These are phyloP conservation scores for Pseudozyma tsukubaensis DNA, from an alignment of 1,284 basidiomycete genomes.

Conservation along the genomic window DNA sequence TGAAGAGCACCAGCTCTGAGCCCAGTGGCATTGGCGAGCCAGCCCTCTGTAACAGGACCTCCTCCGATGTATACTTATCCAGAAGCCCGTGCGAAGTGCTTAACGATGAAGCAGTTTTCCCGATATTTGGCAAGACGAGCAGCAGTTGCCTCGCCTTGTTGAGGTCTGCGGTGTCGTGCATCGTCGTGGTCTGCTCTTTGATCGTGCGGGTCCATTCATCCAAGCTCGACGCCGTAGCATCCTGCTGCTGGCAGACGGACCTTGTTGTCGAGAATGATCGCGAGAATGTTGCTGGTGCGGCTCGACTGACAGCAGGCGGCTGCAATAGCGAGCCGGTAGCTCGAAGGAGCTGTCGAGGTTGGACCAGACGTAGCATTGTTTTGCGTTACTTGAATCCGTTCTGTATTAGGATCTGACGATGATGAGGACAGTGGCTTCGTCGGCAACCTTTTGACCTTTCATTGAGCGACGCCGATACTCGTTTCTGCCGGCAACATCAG, in stretches of 20 bases:
- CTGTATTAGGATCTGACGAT: too few relatives aligned
- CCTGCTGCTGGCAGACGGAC: not conserved
- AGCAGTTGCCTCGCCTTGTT: slow-evolving; percentile 45
- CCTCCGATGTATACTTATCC: slow-evolving; percentile 26
- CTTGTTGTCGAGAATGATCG: slow-evolving; percentile 3
- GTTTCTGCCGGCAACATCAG: too few relatives aligned
- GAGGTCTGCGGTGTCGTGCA: slow-evolving; percentile 41
- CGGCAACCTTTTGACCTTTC: too few relatives aligned
- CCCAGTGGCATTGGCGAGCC: slow-evolving; percentile 28
- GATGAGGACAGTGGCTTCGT: too few relatives aligned
- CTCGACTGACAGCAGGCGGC: not conserved
- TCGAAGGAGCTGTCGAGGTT: slow-evolving; percentile 14
- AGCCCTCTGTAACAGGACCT: slow-evolving; percentile 1
- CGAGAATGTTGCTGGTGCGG: too few relatives aligned
- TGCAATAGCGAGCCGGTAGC: not conserved
- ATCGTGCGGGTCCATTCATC: slow-evolving; percentile 28
- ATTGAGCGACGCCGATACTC: too few relatives aligned
- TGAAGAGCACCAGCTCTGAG: slow-evolving; percentile 42
- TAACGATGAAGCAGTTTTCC: not conserved
- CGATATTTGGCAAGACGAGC: slow-evolving; percentile 32
- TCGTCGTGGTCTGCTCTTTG: slow-evolving; percentile 14
- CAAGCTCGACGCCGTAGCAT: slow-evolving; percentile 9
- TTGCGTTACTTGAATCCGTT: too few relatives aligned
- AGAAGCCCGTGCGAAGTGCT: slow-evolving; percentile 9
- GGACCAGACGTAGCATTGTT: slow-evolving; percentile 12